A percentile compares a stretch with the other conserved stretches of the same genome.
Conservation (phyloP, 495 filamentous ascomycete species). For the Astrothelium subdiscretum region DNA sequence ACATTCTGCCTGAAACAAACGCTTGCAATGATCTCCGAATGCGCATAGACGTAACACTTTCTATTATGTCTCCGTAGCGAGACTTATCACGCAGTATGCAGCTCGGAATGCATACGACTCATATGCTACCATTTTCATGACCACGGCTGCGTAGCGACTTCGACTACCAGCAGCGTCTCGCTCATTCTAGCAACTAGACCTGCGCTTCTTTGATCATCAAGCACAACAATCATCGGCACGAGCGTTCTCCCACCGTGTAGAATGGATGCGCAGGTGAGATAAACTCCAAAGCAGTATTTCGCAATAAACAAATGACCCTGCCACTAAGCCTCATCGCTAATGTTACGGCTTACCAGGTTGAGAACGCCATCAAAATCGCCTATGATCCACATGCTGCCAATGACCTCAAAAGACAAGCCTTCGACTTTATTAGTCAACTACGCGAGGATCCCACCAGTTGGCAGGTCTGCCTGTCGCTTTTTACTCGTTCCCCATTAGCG, state of each 20-base stretch:
- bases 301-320: not conserved
- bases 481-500: conserved; percentile 60
- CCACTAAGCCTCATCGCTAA: not conserved
- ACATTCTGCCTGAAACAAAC: not conserved
- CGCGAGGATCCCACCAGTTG: conserved; percentile 67
- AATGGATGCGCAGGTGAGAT: not conserved
- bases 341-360: conserved; percentile 45
- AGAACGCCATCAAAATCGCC: conserved; percentile 86
- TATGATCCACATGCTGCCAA: conserved; percentile 64
- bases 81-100: not conserved
- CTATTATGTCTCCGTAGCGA: not conserved
- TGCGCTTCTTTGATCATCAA: too few species aligned
- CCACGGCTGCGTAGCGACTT: not conserved
- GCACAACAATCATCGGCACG: too few species aligned
- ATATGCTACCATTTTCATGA: not conserved
- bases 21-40: not conserved
- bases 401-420: conserved; percentile 69
- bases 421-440: conserved; percentile 75
- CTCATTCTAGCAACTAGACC: too few species aligned
- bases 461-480: conserved; percentile 76
- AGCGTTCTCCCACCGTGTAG: not conserved
- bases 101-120: not conserved
- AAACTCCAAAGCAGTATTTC: not conserved
- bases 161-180: not conserved
- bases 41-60: not conserved